Base-by-base conservation (phyloP, 306 rosid species). In the Vigna trinervia region DNA sequence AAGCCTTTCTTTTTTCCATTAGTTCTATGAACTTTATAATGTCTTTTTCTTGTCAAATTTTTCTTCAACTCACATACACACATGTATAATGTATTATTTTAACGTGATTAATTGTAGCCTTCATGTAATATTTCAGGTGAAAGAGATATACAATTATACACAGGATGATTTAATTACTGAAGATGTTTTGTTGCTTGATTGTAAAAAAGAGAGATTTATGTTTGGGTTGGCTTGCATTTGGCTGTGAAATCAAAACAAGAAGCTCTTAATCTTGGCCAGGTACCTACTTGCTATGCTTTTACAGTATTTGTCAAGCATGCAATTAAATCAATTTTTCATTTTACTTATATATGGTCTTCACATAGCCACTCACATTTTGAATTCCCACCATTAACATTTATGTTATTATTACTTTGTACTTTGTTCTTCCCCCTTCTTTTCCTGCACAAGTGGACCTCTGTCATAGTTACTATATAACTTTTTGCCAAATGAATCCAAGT, bases 161-260 rank as follows among this genome's bases (percentile, higher is more conserved):
- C 97, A 92, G 89, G 98, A 94, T 67, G 98, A 94, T 85, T 85
- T 94, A 64, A 77, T 89, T 60, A 94, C 98, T 17, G 98, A 94
- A 88, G 98, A 94, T 46, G 84, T 89, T 69, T 82, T 94, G 60
- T 83, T 90, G 73, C 98, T 94, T 34, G 89, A 94, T 79, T 94
- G 96, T 83, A 91, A 20, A 20, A 89, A 84, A 85, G 74, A 62
- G 98, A 94, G 90, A 80, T 94, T 78, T 89, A 90, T 85, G 88
- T 94, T 77, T 94, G 98, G 98, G 75, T 90, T 66, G 98, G 98
- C 77, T 76, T 87, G 75, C 97, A 84, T 67, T 92, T 97, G 51
- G 83, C 47, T 48, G 88, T 88, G 76, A 89, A 62, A 72, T 88
- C 95, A 74, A 92, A 94, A 87, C 88, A 89, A 79, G 92, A 94